Conservation (phyloP, 1,284 basidiomycete genomes). For the Pterulicium gracile region DNA sequence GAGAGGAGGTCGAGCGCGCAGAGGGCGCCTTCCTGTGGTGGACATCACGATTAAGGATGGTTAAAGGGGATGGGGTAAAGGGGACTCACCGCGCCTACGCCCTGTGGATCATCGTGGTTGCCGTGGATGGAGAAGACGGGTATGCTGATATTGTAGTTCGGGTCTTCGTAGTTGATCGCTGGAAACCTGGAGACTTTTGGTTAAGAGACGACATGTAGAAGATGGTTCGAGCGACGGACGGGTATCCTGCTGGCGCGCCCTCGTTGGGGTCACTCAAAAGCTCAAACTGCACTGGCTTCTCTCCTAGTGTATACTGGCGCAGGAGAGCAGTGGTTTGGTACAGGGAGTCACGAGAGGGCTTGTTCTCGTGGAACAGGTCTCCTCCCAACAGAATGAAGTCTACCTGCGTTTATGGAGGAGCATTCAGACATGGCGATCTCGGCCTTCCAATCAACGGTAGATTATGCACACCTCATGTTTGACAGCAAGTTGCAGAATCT, state of each 20-base stretch:
- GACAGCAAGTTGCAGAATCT: constrained; percentile 85
- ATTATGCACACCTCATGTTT: constrained; percentile 64
- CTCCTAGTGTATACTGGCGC: constrained; percentile 84
- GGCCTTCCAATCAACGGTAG: constrained; percentile 3
- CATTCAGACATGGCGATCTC: constrained; percentile 5
- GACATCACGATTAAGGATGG: constrained; percentile 4
- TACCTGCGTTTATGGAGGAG: constrained; percentile 39
- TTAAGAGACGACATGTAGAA: constrained; percentile 2
- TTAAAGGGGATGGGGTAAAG: background rate
- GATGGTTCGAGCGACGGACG: constrained; percentile 39
- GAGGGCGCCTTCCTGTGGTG: constrained; percentile 79
- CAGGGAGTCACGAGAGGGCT: constrained; percentile 83
- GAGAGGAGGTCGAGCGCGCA: constrained; percentile 94
- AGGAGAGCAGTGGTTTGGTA: constrained; percentile 85
- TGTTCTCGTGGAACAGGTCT: constrained; percentile 97
- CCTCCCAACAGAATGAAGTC: constrained; percentile 93
- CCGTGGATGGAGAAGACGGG: constrained; percentile 99
- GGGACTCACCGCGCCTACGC: constrained; percentile 70
- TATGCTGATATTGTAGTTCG: constrained; percentile 88
- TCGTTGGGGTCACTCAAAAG: constrained; percentile 88
- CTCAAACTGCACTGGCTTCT: constrained; percentile 83
- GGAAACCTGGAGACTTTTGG: constrained; percentile 66
- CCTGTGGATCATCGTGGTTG: constrained; percentile 99
- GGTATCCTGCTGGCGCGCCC: constrained; percentile 75
- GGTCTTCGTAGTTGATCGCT: constrained; percentile 95